Base-by-base conservation (phyloP, 768 basidiomycete species). In the Suillus decipiens region DNA sequence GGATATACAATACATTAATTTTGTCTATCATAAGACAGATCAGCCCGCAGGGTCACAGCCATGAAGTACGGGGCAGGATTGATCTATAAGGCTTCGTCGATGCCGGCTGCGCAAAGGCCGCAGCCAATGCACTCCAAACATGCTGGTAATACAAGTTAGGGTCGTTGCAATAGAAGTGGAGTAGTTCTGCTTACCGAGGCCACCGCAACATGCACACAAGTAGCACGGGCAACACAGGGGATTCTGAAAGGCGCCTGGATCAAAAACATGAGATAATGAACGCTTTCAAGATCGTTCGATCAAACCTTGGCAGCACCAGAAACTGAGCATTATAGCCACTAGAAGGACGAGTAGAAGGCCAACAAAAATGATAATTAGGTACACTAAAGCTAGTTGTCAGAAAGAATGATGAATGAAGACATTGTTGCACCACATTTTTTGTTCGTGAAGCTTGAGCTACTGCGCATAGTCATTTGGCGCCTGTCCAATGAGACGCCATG, bases 121-220 rank as follows among this genome's bases (percentile, higher is more conserved):
- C 88, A 89, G n/a, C 84, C 83, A 58, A 89, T 82, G 68, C 88
- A 89, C 66, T 89, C 87, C 62, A 89, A 72, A 63, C 88, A 89
- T 9, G 82, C 88, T 88, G 56, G 58, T 12, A 8, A 34, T 5
- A 50, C 15, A 28, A 53, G 22, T 10, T 5, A 56, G 37, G 36
- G 37, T 39, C 17, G 8, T 17, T 39, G 37, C 24, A 59, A 47
- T 45, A 41, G 43, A 9, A 33, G 41, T 54, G n/a, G 19, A 31
- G n/a, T 24, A 33, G 22, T 8, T 12, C 43, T 55, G 37, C 78
- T 66, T 68, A 87, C 87, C 84, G 19, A 89, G 78, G 43, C 88
- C 88, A 61, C 88, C 88, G 62, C 87, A 89, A 71, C 86, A 89
- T 5, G 88, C 88, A 65, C 88, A 89, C 9, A 89, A 77, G 71